Percentiles rank a stretch among this genome's conserved stretches.
These are phyloP conservation scores for Penicillium fuscoglaucum DNA, from an alignment of 2,329 filamentous ascomycete genomes.

Conservation along the genomic window DNA sequence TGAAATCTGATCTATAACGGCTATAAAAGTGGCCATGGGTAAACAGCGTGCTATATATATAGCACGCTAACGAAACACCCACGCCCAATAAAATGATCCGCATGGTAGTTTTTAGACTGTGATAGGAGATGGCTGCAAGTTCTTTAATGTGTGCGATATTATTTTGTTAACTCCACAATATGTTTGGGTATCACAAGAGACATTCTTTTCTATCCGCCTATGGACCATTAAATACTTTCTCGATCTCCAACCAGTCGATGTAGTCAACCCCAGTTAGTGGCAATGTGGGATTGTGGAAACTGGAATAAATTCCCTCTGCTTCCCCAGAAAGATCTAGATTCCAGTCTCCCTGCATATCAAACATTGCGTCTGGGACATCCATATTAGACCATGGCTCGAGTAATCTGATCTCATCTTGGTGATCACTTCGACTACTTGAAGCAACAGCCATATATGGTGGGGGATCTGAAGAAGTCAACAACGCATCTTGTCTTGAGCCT, in stretches of 20 bases:
- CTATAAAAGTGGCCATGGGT: background rate
- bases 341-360: slow-evolving; percentile 21
- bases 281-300: slow-evolving; percentile 22
- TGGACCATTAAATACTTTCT: slow-evolving; percentile 21
- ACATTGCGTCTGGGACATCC: slow-evolving; percentile 4
- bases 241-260: slow-evolving; percentile 26
- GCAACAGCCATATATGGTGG: background rate
- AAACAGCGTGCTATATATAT: background rate
- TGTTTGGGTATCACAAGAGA: background rate
- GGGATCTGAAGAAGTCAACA: background rate
- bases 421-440: background rate
- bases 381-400: slow-evolving; percentile 16
- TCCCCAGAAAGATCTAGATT: slow-evolving; percentile 19
- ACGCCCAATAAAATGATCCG: background rate
- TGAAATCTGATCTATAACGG: background rate
- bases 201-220: background rate
- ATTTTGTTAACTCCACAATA: background rate
- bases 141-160: background rate
- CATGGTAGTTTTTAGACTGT: background rate
- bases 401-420: slow-evolving; percentile 12
- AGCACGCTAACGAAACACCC: background rate
- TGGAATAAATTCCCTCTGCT: slow-evolving; percentile 26
- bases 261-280: slow-evolving; percentile 25
- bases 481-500: background rate
- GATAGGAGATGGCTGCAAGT: background rate